Evolutionary conservation across 2,329 filamentous ascomycete species (phyloP), one percentile per base, ranked within the genome.

Genomic region (Pseudocercospora crystallina): DNA sequence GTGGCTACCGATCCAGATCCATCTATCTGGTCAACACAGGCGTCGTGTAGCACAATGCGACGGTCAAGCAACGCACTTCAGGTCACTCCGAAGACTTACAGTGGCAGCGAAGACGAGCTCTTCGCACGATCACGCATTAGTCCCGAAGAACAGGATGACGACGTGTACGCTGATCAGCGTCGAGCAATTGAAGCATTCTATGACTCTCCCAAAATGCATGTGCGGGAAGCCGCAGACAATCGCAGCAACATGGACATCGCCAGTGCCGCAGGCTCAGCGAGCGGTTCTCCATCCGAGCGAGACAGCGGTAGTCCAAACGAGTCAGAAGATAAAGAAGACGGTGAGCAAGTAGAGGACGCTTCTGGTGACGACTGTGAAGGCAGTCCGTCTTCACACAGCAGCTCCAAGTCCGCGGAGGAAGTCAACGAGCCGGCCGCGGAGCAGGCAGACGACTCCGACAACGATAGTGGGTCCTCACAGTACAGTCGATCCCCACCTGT

Each of bases 71-170:
- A 26, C 41, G 47, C 47, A 20, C 26, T 32, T 17, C 20, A 39
- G 36, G 33, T 33, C 12, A 20, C 34, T 42, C 29, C 20, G 38
- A 37, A 46, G 17, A 14, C 36, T 26, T 49, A 26, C 46, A 51
- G 46, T 33, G 46, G 46, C 29, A 41, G 14, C 34, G 47, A 44
- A 32, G 40, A 49, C 36, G 53, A 52, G 20, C 35, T 47, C 31
- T 38, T 35, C 4, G 37, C 31, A 49, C 36, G 17, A 13, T 35
- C 35, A 40, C 20, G 20, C 20, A 26, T 26, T 26, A 26, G 20
- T 26, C 20, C 29, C 46, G 32, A 30, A 11, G 32, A 36, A 29
- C 35, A 38, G n/a, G 44, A 43, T 10, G 33, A 43, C 2, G 43
- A 47, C n/a, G 44, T 36, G 12, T 37, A 43, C n/a, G 47, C 39